These are phyloP conservation scores for Pseudogymnoascus sp. DNA, from an alignment of 2,329 filamentous ascomycete genomes.

Conservation along the genomic window DNA sequence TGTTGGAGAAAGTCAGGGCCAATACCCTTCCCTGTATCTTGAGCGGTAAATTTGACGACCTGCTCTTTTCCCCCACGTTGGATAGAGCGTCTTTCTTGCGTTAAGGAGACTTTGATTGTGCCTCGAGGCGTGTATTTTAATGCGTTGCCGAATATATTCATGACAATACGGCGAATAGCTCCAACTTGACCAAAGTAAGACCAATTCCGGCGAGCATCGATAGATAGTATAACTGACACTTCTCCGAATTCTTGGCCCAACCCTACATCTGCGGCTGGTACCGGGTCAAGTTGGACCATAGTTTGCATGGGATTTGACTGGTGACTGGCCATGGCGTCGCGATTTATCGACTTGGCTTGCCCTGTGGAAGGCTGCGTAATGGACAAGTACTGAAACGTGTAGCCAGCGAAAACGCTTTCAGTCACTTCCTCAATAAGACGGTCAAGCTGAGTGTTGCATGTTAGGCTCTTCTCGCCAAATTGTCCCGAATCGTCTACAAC, in stretches of 20 bases:
- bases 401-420: slow-evolving; percentile 29
- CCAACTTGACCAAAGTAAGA: slow-evolving; percentile 21
- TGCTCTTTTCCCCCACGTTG: slow-evolving; percentile 37
- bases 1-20: slow-evolving; percentile 53
- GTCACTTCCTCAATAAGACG: slow-evolving; percentile 30
- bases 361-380: slow-evolving; percentile 16
- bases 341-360: not conserved
- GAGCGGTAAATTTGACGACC: slow-evolving; percentile 57
- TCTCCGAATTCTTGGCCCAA: slow-evolving; percentile 15
- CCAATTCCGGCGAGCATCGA: slow-evolving; percentile 30
- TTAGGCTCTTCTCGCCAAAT: not conserved
- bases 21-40: slow-evolving; percentile 66
- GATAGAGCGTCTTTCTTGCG: not conserved
- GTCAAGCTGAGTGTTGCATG: not conserved
- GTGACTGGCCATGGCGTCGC: not conserved
- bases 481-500: not conserved
- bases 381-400: slow-evolving; percentile 24
- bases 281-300: slow-evolving; percentile 15
- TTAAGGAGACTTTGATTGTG: slow-evolving; percentile 35
- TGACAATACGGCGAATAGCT: slow-evolving; percentile 37
- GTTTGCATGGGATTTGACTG: not conserved
- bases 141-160: slow-evolving; percentile 55
- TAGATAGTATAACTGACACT: slow-evolving; percentile 34
- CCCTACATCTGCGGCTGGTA: slow-evolving; percentile 15
- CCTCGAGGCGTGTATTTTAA: slow-evolving; percentile 52